phyloP scores from a whole-genome alignment of 2,329 filamentous ascomycete genomes.

The Colletotrichum trifolii region DNA sequence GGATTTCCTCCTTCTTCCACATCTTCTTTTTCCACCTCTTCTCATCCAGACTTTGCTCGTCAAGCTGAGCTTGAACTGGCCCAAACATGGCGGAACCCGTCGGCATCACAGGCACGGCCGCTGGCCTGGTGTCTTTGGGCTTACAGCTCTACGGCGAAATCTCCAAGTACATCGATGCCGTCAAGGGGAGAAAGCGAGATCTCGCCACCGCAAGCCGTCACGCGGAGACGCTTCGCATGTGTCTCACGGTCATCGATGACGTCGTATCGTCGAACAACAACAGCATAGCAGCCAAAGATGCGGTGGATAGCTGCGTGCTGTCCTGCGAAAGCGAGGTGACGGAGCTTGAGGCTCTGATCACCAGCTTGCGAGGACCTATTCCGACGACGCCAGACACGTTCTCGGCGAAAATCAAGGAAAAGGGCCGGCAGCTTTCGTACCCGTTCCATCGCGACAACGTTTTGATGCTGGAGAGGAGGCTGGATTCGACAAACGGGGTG shows the following conservation, averaged over 20 bases:
- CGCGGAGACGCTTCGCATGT: background rate
- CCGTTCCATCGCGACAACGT: background rate
- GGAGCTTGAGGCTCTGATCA: background rate
- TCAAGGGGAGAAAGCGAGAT: background rate
- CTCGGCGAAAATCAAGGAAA: background rate
- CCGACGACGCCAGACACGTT: background rate
- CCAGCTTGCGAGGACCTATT: background rate
- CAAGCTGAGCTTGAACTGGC: too few relatives aligned
- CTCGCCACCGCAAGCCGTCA: background rate
- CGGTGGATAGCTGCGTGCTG: background rate
- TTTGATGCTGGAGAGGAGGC: background rate
- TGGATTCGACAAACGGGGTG: background rate
- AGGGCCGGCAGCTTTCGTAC: background rate
- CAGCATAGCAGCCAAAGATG: background rate
- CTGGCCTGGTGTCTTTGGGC: background rate
- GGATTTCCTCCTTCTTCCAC: too few relatives aligned
- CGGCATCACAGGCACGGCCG: conserved; percentile 4
- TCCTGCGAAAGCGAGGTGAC: background rate
- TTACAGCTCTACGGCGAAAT: conserved; percentile 8
- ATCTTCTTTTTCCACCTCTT: too few relatives aligned
- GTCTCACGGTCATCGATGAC: background rate
- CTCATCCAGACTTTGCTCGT: too few relatives aligned
- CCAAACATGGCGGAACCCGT: conserved; percentile 2
- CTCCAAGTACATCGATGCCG: conserved; percentile 2
- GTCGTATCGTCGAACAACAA: background rate